Evolutionary conservation across 228 moss, liverwort and hornwort genomes (phyloP).

Genomic region (Sphagnum magellanicum): DNA sequence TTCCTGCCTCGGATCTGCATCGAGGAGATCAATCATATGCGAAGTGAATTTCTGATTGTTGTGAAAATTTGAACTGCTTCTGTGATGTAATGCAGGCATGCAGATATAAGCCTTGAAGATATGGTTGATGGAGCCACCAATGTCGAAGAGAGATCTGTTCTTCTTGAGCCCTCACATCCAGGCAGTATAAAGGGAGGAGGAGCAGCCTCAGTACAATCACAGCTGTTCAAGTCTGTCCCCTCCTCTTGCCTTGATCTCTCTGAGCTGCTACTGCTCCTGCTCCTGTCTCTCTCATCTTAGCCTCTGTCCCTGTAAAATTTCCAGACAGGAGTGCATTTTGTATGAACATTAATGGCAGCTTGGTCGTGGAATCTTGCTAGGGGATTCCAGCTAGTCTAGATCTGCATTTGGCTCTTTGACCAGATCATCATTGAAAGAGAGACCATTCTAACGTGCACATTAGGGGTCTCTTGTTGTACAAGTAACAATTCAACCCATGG

Average conservation of each 20-base stretch:
- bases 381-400: background rate
- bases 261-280: too few species aligned
- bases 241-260: background rate
- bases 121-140: conserved; percentile 26
- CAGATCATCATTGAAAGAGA: background rate
- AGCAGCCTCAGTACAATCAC: conserved; percentile 58
- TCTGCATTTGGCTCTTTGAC: background rate
- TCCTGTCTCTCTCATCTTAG: too few species aligned
- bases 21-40: background rate
- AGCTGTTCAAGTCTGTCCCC: conserved; percentile 52
- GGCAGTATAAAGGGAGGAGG: conserved; percentile 35
- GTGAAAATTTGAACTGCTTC: background rate
- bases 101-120: conserved; percentile 47
- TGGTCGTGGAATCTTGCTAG: too few species aligned
- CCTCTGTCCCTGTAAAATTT: too few species aligned
- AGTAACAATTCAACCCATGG: background rate
- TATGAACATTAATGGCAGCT: too few species aligned
- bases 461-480: background rate
- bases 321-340: too few species aligned
- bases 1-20: too few species aligned
- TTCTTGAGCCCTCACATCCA: conserved; percentile 64
- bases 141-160: conserved; percentile 49
- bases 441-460: too few species aligned
- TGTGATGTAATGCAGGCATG: conserved; percentile 36
- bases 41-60: background rate